Evolutionary conservation across 768 basidiomycete genomes (phyloP).

Genomic region (Pleurotus djamor): DNA sequence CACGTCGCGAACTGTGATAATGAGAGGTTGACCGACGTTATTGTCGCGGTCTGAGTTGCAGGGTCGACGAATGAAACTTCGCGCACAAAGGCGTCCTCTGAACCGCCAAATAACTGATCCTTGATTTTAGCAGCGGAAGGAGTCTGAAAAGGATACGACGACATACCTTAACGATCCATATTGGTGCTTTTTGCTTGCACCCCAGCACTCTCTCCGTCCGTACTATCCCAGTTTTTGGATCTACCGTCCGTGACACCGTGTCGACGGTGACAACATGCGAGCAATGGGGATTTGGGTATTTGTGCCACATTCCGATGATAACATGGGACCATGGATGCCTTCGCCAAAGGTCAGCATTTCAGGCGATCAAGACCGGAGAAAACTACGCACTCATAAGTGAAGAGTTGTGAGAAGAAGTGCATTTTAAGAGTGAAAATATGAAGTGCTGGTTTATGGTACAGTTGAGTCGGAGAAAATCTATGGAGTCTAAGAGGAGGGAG

Average conservation of each 20-base stretch:
- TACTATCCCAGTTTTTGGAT: constrained; percentile 83
- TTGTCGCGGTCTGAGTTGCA: constrained; percentile 71
- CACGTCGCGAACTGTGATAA: constrained; percentile 94
- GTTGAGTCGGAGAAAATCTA: constrained; percentile 10
- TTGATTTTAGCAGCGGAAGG: constrained; percentile 21
- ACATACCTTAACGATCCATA: constrained; percentile 90
- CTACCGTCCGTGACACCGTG: constrained; percentile 81
- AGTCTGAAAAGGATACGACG: constrained; percentile 5
- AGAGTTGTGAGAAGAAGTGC: constrained; percentile 88
- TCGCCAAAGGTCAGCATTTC: constrained; percentile 4
- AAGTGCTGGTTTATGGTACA: constrained; percentile 22
- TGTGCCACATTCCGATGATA: constrained; percentile 91
- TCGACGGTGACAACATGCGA: constrained; percentile 86
- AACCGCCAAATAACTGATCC: constrained; percentile 86
- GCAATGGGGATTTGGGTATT: constrained; percentile 94
- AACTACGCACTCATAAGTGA: constrained; percentile 73
- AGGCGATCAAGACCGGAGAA: constrained; percentile 5
- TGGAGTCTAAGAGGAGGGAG: constrained; percentile 1
- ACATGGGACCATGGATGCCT: constrained; percentile 93
- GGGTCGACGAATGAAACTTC: constrained; percentile 96
- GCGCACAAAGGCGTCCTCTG: constrained; percentile 91
- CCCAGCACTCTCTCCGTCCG: constrained; percentile 89
- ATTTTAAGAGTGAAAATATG: constrained; percentile 39
- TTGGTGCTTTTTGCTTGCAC: constrained; percentile 89
- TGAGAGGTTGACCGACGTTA: constrained; percentile 91